Conservation (phyloP, 2,329 filamentous ascomycete species). For the Plectosphaerella sp. region DNA sequence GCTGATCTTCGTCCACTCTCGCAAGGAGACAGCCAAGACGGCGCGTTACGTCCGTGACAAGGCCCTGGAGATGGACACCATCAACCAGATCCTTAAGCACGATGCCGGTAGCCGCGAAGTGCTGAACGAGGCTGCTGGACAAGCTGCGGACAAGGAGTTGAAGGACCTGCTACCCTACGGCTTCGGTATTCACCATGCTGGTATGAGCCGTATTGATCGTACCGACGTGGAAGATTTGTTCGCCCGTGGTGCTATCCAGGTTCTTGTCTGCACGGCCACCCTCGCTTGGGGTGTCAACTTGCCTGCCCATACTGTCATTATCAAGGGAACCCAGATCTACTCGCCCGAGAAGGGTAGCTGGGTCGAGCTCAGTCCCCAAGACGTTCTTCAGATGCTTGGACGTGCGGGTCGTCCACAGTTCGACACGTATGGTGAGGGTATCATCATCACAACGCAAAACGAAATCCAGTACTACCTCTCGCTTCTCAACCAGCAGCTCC, state of each 20-base stretch:
- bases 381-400: conserved; percentile 97
- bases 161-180: conserved; percentile 95
- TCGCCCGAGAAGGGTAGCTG: conserved; percentile 98
- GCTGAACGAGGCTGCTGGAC: conserved; percentile 75
- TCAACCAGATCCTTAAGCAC: conserved; percentile 88
- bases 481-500: conserved; percentile 91
- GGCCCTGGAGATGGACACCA: conserved; percentile 93
- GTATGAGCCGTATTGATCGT: conserved; percentile 93
- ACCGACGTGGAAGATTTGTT: conserved; percentile 95
- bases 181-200: conserved; percentile 96
- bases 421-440: conserved; percentile 96
- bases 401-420: conserved; percentile 95
- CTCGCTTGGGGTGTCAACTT: conserved; percentile 98
- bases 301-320: conserved; percentile 95
- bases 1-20: conserved; percentile 97
- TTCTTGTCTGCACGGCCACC: conserved; percentile 96
- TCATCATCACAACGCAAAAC: conserved; percentile 92
- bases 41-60: conserved; percentile 95
- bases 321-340: conserved; percentile 97
- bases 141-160: conserved; percentile 78
- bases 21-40: conserved; percentile 97
- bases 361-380: conserved; percentile 95
- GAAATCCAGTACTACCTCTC: conserved; percentile 98
- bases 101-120: conserved; percentile 91
- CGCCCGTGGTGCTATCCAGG: conserved; percentile 83